These are phyloP conservation scores for Kwoniella europaea DNA, from an alignment of 768 basidiomycete species.

Conservation along the genomic window DNA sequence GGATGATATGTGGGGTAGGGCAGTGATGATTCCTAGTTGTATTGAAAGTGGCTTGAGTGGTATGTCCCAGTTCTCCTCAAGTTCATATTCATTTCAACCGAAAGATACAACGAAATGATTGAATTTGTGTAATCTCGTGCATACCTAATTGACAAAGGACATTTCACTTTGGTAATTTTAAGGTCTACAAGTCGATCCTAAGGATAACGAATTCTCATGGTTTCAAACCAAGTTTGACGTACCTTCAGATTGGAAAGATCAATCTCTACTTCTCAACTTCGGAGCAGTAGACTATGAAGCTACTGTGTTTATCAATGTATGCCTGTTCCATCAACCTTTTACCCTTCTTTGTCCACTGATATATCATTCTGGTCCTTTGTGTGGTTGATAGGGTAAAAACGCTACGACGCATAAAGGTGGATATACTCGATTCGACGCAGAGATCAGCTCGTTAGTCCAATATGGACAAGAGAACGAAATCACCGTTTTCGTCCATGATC, in stretches of 20 bases:
- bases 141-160: neutral
- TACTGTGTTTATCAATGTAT: slow-evolving; percentile 40
- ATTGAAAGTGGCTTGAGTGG: slow-evolving; percentile 36
- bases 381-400: slow-evolving; percentile 22
- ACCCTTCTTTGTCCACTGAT: no score
- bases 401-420: slow-evolving; percentile 34
- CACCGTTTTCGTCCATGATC: slow-evolving; percentile 37
- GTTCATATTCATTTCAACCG: no score
- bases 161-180: neutral
- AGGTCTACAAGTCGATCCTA: slow-evolving; percentile 9
- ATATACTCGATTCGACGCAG: slow-evolving; percentile 29
- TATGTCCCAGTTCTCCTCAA: slow-evolving; percentile 8
- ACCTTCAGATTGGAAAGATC: slow-evolving; percentile 29
- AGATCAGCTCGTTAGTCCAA: slow-evolving; percentile 27
- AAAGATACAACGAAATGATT: no score
- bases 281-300: slow-evolving; percentile 40
- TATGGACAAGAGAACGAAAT: slow-evolving; percentile 26
- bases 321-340: no score
- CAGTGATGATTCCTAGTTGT: slow-evolving; percentile 38
- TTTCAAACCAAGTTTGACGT: slow-evolving; percentile 34
- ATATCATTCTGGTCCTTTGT: no score
- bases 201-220: slow-evolving; percentile 28
- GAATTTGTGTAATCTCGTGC: no score
- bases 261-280: slow-evolving; percentile 33
- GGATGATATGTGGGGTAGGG: slow-evolving; percentile 12